A percentile compares a stretch with the other conserved stretches of the same genome.
Conservation (phyloP, 306 rosid genomes). For the Cucurbita argyrosperma region DNA sequence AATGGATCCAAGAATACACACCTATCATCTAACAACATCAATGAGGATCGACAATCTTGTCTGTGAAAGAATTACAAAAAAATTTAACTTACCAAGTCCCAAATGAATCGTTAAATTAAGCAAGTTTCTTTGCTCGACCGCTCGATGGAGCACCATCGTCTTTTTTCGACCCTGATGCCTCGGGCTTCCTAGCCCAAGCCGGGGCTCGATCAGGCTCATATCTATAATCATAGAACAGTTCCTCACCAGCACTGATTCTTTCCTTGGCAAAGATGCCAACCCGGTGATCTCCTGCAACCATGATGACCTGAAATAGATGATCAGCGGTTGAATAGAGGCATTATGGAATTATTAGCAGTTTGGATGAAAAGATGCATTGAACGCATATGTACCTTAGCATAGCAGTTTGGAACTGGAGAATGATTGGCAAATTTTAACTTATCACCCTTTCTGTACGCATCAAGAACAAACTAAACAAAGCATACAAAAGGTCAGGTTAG, state of each 20-base stretch:
- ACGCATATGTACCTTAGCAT: conserved; percentile 71
- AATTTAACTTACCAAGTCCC: conserved; percentile 8
- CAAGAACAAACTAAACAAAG: conserved; percentile 79
- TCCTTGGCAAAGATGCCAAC: conserved; percentile 98
- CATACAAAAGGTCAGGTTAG: neutral
- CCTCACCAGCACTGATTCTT: conserved; percentile 83
- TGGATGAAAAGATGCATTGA: neutral
- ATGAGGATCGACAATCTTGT: conserved; percentile 32
- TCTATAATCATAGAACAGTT: conserved; percentile 93
- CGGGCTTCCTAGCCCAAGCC: conserved; percentile 94
- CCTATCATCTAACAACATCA: conserved; percentile 28
- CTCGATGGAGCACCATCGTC: conserved; percentile 85
- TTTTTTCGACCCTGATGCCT: conserved; percentile 67
- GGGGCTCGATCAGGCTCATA: conserved; percentile 97
- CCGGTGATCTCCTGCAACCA: conserved; percentile 99
- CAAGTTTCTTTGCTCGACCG: conserved; percentile 96
- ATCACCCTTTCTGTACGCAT: conserved; percentile 94
- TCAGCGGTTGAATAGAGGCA: neutral
- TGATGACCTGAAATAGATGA: conserved; percentile 58
- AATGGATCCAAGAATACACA: conserved; percentile 24
- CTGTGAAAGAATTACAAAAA: conserved; percentile 49
- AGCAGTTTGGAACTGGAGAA: conserved; percentile 96
- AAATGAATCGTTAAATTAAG: conserved; percentile 27
- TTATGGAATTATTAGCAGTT: neutral
- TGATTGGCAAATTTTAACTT: conserved; percentile 96